Percentiles rank a stretch among this genome's conserved stretches.
phyloP scores from a whole-genome alignment of 192 early-diverging fungal species.

The Backusella westeae region DNA sequence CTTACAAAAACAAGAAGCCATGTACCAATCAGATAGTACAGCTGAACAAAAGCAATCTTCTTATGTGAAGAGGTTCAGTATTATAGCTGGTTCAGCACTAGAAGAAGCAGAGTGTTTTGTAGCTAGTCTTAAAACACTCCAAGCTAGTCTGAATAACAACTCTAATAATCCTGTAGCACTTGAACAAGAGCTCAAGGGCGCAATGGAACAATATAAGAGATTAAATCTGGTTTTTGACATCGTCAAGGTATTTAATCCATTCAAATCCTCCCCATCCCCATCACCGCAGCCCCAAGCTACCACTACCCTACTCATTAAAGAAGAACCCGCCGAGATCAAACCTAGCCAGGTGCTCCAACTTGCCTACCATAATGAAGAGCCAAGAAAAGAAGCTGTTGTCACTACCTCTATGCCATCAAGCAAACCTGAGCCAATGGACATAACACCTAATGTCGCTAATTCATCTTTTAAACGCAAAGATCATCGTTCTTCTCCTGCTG shows the following conservation, averaged over 20 bases:
- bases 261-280: neutral
- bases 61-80: neutral
- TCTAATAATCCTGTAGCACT: neutral
- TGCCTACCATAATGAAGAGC: neutral
- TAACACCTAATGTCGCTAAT: neutral
- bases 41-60: neutral
- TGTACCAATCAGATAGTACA: neutral
- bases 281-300: neutral
- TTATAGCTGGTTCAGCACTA: neutral
- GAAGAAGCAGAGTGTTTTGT: conserved; percentile 2
- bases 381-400: neutral
- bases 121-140: neutral
- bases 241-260: neutral
- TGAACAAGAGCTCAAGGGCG: neutral
- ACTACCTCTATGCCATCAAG: neutral
- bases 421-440: neutral
- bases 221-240: neutral
- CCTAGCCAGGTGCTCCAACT: neutral
- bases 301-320: neutral
- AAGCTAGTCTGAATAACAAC: neutral
- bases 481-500: no score
- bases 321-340: neutral
- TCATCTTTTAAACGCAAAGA: neutral
- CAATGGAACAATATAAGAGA: neutral
- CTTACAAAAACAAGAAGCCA: neutral